phyloP scores from a whole-genome alignment of 495 filamentous ascomycete genomes.

The Penicillium desertorum region DNA sequence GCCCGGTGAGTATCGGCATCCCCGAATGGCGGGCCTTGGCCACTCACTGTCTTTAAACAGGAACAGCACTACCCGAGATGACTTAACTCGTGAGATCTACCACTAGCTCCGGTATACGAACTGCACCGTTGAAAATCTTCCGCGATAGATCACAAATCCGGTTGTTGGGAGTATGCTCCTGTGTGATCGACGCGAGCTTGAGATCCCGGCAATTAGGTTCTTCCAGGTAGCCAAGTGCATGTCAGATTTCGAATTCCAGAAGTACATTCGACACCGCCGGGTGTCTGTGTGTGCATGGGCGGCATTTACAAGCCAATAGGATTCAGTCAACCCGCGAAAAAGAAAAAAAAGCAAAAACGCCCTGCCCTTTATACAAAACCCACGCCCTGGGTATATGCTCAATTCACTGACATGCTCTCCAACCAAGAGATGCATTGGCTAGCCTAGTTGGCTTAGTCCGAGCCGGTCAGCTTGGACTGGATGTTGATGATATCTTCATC shows the following conservation, averaged over 20 bases:
- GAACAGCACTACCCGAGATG: not conserved
- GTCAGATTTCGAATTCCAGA: not conserved
- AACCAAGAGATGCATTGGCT: slow-evolving; percentile 1
- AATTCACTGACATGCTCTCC: not conserved
- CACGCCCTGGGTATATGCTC: slow-evolving; percentile 9
- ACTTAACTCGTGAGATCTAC: slow-evolving; percentile 8
- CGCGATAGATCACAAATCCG: slow-evolving; percentile 23
- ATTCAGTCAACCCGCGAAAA: slow-evolving; percentile 7
- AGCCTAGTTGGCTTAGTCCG: slow-evolving; percentile 27
- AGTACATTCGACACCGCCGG: slow-evolving; percentile 4
- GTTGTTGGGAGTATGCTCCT: not conserved
- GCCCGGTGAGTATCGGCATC: not conserved
- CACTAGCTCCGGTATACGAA: slow-evolving; percentile 8
- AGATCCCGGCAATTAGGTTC: not conserved
- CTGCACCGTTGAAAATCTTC: slow-evolving; percentile 29
- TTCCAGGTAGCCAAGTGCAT: not conserved
- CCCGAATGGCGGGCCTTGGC: not conserved
- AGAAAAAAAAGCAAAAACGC: slow-evolving; percentile 5
- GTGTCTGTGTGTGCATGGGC: slow-evolving; percentile 4
- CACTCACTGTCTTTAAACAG: not conserved
- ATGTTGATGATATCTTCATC: slow-evolving; percentile 75
- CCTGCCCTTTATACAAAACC: slow-evolving; percentile 14
- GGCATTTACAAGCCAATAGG: slow-evolving; percentile 3
- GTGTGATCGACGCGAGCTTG: slow-evolving; percentile 8
- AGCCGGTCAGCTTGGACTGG: slow-evolving; percentile 61